Evolutionary conservation across 2,329 filamentous ascomycete genomes (phyloP), one percentile per base, ranked within the genome.

Genomic region (Xylariaceae sp.): DNA sequence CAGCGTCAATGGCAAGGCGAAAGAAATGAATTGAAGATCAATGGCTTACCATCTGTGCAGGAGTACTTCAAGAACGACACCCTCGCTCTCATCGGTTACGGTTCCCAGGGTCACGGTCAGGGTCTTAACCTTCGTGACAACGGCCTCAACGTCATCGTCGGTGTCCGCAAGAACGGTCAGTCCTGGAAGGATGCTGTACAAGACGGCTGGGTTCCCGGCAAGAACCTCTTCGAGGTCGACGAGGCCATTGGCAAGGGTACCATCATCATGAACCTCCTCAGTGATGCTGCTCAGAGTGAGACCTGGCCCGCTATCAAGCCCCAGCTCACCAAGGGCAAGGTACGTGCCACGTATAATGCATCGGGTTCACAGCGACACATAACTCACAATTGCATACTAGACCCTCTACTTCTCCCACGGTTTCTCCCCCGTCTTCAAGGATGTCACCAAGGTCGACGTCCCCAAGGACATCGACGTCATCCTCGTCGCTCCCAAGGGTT

Each of bases 41-140:
- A 69, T 66, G 56, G 56, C 60, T 59, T 17, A 60, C 53, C 53
- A 48, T 59, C 18, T 57, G 18, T 53, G 41, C 69, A 96, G 90
- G 91, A 97, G 67, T 99, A 93, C 88, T 99, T 99, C 90, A 97
- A 97, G 87, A 86, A 99, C 81, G 94, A 99, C 80, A 97, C 93
- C 69, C 90, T 99, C 72, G 94, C 94, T 74, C 89, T 99, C 74
- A 99, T 99, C 78, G 94, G 94, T 77, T 99, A 99, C 81, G 94
- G 83, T 73, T 97, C 92, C 66, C 92, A 97, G 82, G 94, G 94
- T 73, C 94, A 99, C 85, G 94, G 94, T 70, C 94, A 99, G 83
- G 95, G 94, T 77, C 90, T 99, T 66, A 99, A 99, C 87, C 89
- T 99, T 76, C 93, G 94, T 80, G 94, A 99, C 86, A 97, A 99